A percentile compares a stretch with the other conserved stretches of the same genome.
phyloP scores from a whole-genome alignment of 2,329 filamentous ascomycete genomes.

The Botrytis sinoallii region DNA sequence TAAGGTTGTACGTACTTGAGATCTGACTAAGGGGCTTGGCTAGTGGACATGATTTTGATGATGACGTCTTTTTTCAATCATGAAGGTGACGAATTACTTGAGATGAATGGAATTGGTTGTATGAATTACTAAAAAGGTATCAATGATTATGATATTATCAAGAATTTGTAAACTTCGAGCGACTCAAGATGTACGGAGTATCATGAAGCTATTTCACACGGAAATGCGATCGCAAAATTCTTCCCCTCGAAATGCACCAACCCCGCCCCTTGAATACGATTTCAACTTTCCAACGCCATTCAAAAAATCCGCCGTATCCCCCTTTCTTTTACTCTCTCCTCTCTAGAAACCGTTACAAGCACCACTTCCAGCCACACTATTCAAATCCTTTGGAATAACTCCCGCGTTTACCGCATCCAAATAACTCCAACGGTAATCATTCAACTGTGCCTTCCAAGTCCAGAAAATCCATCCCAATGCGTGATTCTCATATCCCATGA shows the following conservation, averaged over 20 bases:
- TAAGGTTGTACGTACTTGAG: background rate
- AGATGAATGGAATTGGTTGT: background rate
- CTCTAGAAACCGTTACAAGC: conserved; percentile 8
- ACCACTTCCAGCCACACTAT: conserved; percentile 12
- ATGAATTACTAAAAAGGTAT: background rate
- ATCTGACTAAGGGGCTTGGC: background rate
- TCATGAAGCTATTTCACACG: background rate
- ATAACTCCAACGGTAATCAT: conserved; percentile 51
- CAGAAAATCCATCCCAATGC: conserved; percentile 56
- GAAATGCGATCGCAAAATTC: background rate
- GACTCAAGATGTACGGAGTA: background rate
- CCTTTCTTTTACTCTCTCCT: too few relatives aligned
- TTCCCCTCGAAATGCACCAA: background rate
- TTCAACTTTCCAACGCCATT: background rate
- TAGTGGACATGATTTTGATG: background rate
- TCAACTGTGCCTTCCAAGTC: conserved; percentile 54
- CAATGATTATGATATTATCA: too few relatives aligned
- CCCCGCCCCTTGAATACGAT: background rate
- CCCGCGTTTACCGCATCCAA: conserved; percentile 42
- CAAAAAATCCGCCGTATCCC: too few relatives aligned
- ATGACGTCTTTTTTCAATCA: background rate
- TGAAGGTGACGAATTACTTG: background rate
- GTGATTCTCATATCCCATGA: conserved; percentile 51
- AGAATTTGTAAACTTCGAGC: too few relatives aligned
- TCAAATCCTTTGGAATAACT: conserved; percentile 38